Evolutionary conservation across 495 filamentous ascomycete genomes (phyloP).

Genomic region (Lophiostoma macrostomum): DNA sequence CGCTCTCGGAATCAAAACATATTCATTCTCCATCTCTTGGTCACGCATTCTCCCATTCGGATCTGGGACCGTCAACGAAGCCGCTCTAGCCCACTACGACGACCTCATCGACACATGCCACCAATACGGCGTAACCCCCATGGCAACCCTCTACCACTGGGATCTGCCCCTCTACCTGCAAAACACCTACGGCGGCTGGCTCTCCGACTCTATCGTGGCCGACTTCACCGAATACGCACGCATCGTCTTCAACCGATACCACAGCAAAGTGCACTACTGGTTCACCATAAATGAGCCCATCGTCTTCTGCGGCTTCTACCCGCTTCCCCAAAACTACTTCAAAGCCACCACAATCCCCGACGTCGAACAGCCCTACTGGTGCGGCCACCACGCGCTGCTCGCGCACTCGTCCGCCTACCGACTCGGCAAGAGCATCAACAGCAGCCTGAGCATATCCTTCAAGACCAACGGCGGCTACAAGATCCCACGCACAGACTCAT

Average conservation of each 20-base stretch:
- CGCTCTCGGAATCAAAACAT: conserved; percentile 35
- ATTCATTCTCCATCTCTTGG: conserved; percentile 38
- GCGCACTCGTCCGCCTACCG: conserved; percentile 41
- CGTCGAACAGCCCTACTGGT: conserved; percentile 39
- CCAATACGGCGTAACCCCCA: conserved; percentile 30
- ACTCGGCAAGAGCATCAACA: conserved; percentile 39
- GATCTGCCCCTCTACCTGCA: conserved; percentile 36
- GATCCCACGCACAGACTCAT: conserved; percentile 35
- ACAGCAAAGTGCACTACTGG: conserved; percentile 34
- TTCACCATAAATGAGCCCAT: conserved; percentile 46
- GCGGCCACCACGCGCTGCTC: conserved; percentile 41
- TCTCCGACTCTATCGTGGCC: conserved; percentile 29
- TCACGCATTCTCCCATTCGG: conserved; percentile 40
- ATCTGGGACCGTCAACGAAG: conserved; percentile 30
- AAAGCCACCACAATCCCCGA: conserved; percentile 37
- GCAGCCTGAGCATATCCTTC: conserved; percentile 34
- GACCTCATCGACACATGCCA: conserved; percentile 35
- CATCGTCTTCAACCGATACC: conserved; percentile 28
- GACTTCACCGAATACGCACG: conserved; percentile 34
- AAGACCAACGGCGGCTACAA: conserved; percentile 45
- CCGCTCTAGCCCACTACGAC: conserved; percentile 36
- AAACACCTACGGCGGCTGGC: conserved; percentile 39
- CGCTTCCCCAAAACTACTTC: conserved; percentile 40
- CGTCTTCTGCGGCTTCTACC: conserved; percentile 41
- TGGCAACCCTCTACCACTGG: conserved; percentile 35